Conservation (phyloP, 371 early-diverging fungal species). For the Lichtheimia ramosa region DNA sequence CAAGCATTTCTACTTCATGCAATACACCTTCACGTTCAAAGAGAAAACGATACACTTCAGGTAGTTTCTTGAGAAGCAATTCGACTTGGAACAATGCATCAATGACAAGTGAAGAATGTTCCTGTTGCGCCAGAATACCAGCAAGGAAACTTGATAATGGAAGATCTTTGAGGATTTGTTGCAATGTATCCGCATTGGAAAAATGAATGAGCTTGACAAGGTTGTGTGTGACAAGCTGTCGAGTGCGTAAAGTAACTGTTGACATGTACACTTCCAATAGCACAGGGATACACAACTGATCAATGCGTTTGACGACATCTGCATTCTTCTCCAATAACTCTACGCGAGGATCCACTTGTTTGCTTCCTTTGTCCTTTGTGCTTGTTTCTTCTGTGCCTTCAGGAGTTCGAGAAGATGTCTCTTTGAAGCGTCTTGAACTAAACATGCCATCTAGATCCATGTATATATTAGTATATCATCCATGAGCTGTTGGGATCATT, state of each 20-base stretch:
- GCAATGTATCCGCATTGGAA: slow-evolving; percentile 31
- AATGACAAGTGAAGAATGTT: slow-evolving; percentile 55
- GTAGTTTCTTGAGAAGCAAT: slow-evolving; percentile 57
- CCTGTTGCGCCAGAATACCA: slow-evolving; percentile 58
- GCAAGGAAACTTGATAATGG: slow-evolving; percentile 62
- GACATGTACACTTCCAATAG: slow-evolving; percentile 58
- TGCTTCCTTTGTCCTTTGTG: slow-evolving; percentile 11
- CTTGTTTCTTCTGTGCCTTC: slow-evolving; percentile 19
- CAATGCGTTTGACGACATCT: slow-evolving; percentile 36
- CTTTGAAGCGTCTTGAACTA: slow-evolving; percentile 35
- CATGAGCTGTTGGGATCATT: no score
- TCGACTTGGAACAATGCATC: slow-evolving; percentile 59
- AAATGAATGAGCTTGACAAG: slow-evolving; percentile 59
- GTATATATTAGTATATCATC: no score
- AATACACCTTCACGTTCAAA: slow-evolving; percentile 70
- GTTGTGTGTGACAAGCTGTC: slow-evolving; percentile 55
- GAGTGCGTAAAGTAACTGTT: slow-evolving; percentile 55
- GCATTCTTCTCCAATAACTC: slow-evolving; percentile 44
- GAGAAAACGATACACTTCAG: slow-evolving; percentile 48
- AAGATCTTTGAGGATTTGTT: slow-evolving; percentile 40
- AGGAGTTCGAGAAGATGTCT: slow-evolving; percentile 17
- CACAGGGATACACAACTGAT: slow-evolving; percentile 52
- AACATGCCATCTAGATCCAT: slow-evolving; percentile 24
- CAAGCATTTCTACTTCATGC: slow-evolving; percentile 54
- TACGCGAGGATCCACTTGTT: slow-evolving; percentile 32